Conservation (phyloP, 495 filamentous ascomycete species). For the Podospora pseudopauciseta region DNA sequence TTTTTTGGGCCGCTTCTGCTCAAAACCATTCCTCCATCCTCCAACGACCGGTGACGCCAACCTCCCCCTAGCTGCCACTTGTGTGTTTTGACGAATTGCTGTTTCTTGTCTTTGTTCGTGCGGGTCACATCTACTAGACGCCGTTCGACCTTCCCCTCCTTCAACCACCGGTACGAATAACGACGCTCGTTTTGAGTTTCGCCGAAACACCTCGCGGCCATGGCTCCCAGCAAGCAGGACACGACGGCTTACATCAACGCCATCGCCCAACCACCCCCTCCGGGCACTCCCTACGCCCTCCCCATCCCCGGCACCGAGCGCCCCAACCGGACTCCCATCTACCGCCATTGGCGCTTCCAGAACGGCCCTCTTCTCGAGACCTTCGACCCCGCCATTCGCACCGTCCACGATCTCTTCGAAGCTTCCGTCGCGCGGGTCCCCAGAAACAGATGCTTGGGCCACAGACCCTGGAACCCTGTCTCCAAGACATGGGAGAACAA, state of each 20-base stretch:
- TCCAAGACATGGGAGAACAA: slow-evolving; percentile 70
- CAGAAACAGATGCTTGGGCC: slow-evolving; percentile 71
- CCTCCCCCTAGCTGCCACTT: background rate
- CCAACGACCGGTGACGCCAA: slow-evolving; percentile 12
- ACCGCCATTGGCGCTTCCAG: slow-evolving; percentile 75
- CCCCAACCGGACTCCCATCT: slow-evolving; percentile 69
- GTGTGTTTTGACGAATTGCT: slow-evolving; percentile 3
- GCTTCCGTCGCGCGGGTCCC: slow-evolving; percentile 51
- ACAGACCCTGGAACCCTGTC: slow-evolving; percentile 69
- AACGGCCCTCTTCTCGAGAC: slow-evolving; percentile 68
- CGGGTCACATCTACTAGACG: background rate
- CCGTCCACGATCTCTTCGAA: slow-evolving; percentile 81
- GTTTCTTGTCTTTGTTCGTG: slow-evolving; percentile 9
- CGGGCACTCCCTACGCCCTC: slow-evolving; percentile 60
- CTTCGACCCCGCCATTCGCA: slow-evolving; percentile 67
- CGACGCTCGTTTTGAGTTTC: background rate
- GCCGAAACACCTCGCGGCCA: slow-evolving; percentile 18
- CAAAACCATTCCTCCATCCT: slow-evolving; percentile 8
- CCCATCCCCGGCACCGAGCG: slow-evolving; percentile 69
- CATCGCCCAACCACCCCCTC: slow-evolving; percentile 52
- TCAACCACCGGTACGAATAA: background rate
- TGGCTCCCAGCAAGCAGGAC: slow-evolving; percentile 36
- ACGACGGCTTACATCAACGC: slow-evolving; percentile 39
- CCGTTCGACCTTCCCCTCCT: slow-evolving; percentile 1
- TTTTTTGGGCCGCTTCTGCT: slow-evolving; percentile 12